These are phyloP conservation scores for Camelina hispida DNA, from an alignment of 345 rosid genomes.

Conservation along the genomic window DNA sequence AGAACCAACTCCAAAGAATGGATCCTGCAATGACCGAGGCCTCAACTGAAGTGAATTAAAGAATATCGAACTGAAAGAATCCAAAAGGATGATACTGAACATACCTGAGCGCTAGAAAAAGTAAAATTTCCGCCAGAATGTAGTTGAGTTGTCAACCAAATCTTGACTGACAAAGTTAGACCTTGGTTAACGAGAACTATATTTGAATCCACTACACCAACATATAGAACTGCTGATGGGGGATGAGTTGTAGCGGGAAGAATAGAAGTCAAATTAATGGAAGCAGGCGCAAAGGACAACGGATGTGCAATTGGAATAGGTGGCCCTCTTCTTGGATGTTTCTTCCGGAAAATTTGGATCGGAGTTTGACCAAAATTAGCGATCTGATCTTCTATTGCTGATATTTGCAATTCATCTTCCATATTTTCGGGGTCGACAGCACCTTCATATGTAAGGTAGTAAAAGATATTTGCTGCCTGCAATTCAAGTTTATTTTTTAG, in stretches of 20 bases:
- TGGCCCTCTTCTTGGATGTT: constrained; percentile 96
- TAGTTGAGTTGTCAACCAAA: constrained; percentile 94
- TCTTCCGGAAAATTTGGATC: constrained; percentile 89
- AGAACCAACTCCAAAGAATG: constrained; percentile 91
- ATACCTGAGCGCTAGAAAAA: constrained; percentile 89
- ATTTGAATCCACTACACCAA: constrained; percentile 74
- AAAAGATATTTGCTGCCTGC: constrained; percentile 97
- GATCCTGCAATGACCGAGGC: constrained; percentile 66
- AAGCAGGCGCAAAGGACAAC: constrained; percentile 84
- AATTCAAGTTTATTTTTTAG: constrained; percentile 30
- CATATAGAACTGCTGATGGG: constrained; percentile 72
- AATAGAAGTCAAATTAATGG: constrained; percentile 83
- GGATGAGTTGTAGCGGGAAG: constrained; percentile 60
- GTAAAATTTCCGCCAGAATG: constrained; percentile 96
- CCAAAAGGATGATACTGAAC: constrained; percentile 15
- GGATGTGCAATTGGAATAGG: constrained; percentile 98
- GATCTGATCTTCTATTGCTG: constrained; percentile 97
- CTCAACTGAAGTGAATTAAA: constrained; percentile 14
- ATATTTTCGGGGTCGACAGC: constrained; percentile 86
- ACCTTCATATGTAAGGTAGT: constrained; percentile 94
- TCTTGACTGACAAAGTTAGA: constrained; percentile 82
- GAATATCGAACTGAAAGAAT: not conserved
- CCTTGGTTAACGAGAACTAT: constrained; percentile 87
- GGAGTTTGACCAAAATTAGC: constrained; percentile 99
- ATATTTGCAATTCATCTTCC: constrained; percentile 95